These are phyloP conservation scores for Aspergillus brasiliensis DNA, from an alignment of 2,329 filamentous ascomycete species.

Conservation along the genomic window DNA sequence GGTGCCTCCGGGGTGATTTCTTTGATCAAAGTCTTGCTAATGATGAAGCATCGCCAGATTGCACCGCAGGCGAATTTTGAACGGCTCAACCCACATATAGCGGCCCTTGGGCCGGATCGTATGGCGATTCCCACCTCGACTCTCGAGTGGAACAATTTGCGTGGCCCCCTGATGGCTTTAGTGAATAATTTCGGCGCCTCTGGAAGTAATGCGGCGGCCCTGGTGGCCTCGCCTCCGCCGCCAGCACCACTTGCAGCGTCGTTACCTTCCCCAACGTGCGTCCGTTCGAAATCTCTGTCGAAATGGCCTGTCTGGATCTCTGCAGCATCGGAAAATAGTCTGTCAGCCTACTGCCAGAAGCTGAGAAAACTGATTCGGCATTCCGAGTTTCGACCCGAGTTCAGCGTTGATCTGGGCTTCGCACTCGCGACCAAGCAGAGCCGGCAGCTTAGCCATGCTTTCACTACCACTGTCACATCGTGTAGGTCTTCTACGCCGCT, in stretches of 20 bases:
- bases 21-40: slow-evolving; percentile 25
- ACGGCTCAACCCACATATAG: not conserved
- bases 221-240: not conserved
- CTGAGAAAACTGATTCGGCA: not conserved
- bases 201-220: not conserved
- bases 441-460: not conserved
- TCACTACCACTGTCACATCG: not conserved
- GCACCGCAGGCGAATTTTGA: slow-evolving; percentile 10
- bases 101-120: not conserved
- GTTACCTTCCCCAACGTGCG: not conserved
- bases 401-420: not conserved
- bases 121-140: not conserved
- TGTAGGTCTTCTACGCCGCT: too few species aligned
- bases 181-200: not conserved
- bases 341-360: not conserved
- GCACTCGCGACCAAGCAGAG: not conserved
- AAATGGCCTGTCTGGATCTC: not conserved
- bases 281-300: not conserved
- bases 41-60: slow-evolving; percentile 10
- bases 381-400: not conserved
- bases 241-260: not conserved
- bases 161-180: not conserved
- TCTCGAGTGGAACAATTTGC: not conserved
- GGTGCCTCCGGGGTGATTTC: slow-evolving; percentile 27
- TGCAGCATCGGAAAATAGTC: not conserved